Percentiles rank a stretch among this genome's conserved stretches.
These are phyloP conservation scores for Fistulina hepatica DNA, from an alignment of 1,284 basidiomycete species.

Conservation along the genomic window DNA sequence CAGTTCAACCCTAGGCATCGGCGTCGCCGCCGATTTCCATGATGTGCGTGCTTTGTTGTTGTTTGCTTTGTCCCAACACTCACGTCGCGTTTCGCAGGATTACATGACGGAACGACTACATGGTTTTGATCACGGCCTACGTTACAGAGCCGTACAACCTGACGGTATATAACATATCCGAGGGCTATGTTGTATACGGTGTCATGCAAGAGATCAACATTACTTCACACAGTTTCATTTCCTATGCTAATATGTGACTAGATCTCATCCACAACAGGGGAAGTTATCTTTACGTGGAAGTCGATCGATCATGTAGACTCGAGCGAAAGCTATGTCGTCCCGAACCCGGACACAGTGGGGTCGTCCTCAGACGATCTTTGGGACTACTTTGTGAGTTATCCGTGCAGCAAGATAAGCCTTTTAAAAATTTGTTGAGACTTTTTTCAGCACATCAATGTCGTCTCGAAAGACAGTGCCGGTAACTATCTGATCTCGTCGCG, in stretches of 20 bases:
- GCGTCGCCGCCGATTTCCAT: slow-evolving; percentile 2
- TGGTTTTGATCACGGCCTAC: slow-evolving; percentile 3
- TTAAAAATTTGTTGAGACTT: not conserved
- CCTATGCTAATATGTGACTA: not conserved
- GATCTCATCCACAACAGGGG: slow-evolving; percentile 2
- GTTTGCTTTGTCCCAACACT: not conserved
- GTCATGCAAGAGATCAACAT: slow-evolving; percentile 5
- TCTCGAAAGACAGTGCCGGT: slow-evolving; percentile 10
- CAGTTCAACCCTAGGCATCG: not conserved
- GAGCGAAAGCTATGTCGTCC: slow-evolving; percentile 7
- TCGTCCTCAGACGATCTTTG: slow-evolving; percentile 2
- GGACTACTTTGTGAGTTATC: slow-evolving; percentile 9
- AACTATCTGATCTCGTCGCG: slow-evolving; percentile 15
- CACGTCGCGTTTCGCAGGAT: not conserved
- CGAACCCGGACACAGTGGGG: slow-evolving; percentile 1
- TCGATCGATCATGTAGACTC: slow-evolving; percentile 9
- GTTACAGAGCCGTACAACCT: not conserved
- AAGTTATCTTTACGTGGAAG: slow-evolving; percentile 10
- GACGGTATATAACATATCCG: not conserved
- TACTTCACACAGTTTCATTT: not conserved
- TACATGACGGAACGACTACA: not conserved
- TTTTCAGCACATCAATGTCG: slow-evolving; percentile 9
- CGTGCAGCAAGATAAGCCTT: not conserved
- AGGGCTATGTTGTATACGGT: not conserved
- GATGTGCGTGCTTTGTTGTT: not conserved